Conservation (phyloP, 2,329 filamentous ascomycete genomes). For the Ramularia endophylla region DNA sequence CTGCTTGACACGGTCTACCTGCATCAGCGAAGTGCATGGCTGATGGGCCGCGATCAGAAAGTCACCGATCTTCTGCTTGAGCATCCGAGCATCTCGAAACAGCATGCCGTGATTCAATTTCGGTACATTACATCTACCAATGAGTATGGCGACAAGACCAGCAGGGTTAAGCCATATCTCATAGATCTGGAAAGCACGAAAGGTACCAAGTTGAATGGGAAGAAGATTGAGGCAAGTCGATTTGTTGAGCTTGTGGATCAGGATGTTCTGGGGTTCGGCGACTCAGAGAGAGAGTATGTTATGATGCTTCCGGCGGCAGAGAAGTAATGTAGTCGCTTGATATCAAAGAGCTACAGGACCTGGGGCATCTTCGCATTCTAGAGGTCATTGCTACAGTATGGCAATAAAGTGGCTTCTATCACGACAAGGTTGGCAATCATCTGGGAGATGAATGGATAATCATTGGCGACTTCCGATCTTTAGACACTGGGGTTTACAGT, state of each 20-base stretch:
- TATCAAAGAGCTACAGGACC: too few species aligned
- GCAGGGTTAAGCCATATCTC: constrained; percentile 68
- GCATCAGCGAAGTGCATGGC: constrained; percentile 74
- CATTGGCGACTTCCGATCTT: too few species aligned
- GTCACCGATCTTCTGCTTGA: constrained; percentile 81
- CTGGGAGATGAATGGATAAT: too few species aligned
- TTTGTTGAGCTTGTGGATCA: constrained; percentile 84
- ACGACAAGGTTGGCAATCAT: too few species aligned
- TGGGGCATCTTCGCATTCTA: too few species aligned
- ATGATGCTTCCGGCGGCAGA: constrained; percentile 62
- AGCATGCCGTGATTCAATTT: constrained; percentile 94
- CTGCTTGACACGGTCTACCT: constrained; percentile 78
- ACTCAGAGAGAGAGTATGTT: constrained; percentile 91
- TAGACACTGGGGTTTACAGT: too few species aligned
- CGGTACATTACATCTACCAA: constrained; percentile 75
- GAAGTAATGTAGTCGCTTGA: too few species aligned
- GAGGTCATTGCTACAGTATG: too few species aligned
- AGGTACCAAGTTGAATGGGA: constrained; percentile 76
- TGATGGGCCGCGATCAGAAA: constrained; percentile 72
- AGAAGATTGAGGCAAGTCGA: constrained; percentile 64
- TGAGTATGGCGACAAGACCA: constrained; percentile 78
- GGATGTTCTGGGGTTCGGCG: constrained; percentile 82
- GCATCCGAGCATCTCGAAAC: constrained; percentile 89
- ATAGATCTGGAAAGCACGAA: constrained; percentile 94
- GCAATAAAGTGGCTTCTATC: too few species aligned